Evolutionary conservation across 768 basidiomycete genomes (phyloP).

Genomic region (Pleurotus sapidus): DNA sequence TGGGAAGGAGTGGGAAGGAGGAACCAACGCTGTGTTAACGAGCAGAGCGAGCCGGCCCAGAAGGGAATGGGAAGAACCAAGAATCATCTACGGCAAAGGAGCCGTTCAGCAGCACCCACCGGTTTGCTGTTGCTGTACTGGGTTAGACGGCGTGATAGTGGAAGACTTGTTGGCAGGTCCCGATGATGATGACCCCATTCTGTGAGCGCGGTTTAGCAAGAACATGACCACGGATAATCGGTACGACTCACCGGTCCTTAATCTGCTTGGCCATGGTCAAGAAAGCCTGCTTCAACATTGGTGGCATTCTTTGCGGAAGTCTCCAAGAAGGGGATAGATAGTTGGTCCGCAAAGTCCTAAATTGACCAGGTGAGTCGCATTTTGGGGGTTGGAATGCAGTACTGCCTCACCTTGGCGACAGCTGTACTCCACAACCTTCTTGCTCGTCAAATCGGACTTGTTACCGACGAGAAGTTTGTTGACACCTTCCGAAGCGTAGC

Average conservation of each 20-base stretch:
- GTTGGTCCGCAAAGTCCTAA: conserved; percentile 93
- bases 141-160: conserved; percentile 82
- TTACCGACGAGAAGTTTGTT: conserved; percentile 99
- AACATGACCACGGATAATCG: background rate
- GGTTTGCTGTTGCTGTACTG: conserved; percentile 70
- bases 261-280: conserved; percentile 98
- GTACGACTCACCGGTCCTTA: conserved; percentile 70
- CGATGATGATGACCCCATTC: conserved; percentile 82
- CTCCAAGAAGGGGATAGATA: conserved; percentile 93
- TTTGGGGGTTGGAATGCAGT: background rate
- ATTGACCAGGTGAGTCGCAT: conserved; percentile 3
- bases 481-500: conserved; percentile 96
- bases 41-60: conserved; percentile 9
- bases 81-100: background rate
- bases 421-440: conserved; percentile 91
- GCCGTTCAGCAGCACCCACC: conserved; percentile 75
- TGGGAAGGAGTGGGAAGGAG: conserved; percentile 10
- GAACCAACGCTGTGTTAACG: conserved; percentile 16
- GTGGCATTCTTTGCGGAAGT: conserved; percentile 99
- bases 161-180: conserved; percentile 72
- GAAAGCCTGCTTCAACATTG: conserved; percentile 98
- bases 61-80: background rate
- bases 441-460: conserved; percentile 97
- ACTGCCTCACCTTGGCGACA: conserved; percentile 67
- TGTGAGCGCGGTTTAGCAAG: conserved; percentile 21